phyloP scores from a whole-genome alignment of 2,329 filamentous ascomycete genomes.

The Fusarium caatingaense region DNA sequence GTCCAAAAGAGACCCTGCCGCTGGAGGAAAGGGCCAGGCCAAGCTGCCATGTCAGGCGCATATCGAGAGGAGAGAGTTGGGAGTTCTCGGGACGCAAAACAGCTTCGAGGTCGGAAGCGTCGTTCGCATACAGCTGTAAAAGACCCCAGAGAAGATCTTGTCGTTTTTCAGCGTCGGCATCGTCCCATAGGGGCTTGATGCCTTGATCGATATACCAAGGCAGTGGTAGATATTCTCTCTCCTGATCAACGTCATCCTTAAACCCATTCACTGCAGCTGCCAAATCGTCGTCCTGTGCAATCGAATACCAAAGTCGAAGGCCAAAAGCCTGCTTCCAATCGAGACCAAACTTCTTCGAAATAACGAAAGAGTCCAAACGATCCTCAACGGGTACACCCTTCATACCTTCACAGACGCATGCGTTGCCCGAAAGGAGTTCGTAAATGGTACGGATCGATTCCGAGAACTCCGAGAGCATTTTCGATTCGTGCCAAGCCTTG shows the following conservation, averaged over 20 bases:
- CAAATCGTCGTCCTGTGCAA: slow-evolving; percentile 74
- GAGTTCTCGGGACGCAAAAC: slow-evolving; percentile 81
- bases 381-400: slow-evolving; percentile 81
- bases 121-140: slow-evolving; percentile 80
- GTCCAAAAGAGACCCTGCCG: slow-evolving; percentile 64
- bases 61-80: slow-evolving; percentile 78
- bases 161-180: slow-evolving; percentile 66
- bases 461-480: slow-evolving; percentile 87
- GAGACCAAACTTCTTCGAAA: slow-evolving; percentile 84
- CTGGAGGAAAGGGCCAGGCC: slow-evolving; percentile 71
- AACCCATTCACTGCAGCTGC: slow-evolving; percentile 79
- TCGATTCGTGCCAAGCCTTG: slow-evolving; percentile 83
- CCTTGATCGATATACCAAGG: slow-evolving; percentile 76
- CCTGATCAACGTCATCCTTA: slow-evolving; percentile 76
- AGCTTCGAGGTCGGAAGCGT: slow-evolving; percentile 69
- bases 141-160: slow-evolving; percentile 90
- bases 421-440: slow-evolving; percentile 87
- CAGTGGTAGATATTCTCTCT: slow-evolving; percentile 77
- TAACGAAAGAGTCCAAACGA: slow-evolving; percentile 80
- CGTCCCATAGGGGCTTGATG: slow-evolving; percentile 69
- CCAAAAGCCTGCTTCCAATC: slow-evolving; percentile 96
- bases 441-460: slow-evolving; percentile 88
- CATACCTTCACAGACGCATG: slow-evolving; percentile 84
- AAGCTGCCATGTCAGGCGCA: slow-evolving; percentile 86
- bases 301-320: slow-evolving; percentile 89